Evolutionary conservation across 2,329 filamentous ascomycete species (phyloP).

Genomic region (Phoma sp.): DNA sequence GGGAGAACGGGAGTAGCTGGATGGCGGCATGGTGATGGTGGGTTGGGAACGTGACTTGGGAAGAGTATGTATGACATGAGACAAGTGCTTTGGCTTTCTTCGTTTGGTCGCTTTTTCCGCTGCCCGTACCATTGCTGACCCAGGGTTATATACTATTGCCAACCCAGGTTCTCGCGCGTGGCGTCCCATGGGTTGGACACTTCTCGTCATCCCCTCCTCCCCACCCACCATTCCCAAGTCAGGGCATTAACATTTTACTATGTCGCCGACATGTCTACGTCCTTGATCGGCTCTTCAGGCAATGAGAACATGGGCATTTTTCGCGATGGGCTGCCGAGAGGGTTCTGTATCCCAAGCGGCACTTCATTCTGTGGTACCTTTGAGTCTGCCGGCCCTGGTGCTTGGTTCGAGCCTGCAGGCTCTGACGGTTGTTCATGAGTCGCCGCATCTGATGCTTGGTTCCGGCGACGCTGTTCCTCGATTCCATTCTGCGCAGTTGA

Average conservation of each 20-base stretch:
- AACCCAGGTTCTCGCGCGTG: too few relatives aligned
- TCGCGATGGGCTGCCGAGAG: conserved; percentile 34
- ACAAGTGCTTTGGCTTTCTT: too few relatives aligned
- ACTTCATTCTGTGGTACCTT: neutral
- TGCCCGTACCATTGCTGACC: too few relatives aligned
- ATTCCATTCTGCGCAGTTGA: conserved; percentile 1
- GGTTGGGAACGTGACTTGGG: neutral
- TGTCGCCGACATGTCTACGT: conserved; percentile 44
- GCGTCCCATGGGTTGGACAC: too few relatives aligned
- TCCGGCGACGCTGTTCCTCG: conserved; percentile 12
- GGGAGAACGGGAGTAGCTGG: neutral
- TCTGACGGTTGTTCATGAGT: conserved; percentile 28
- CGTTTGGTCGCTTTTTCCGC: too few relatives aligned
- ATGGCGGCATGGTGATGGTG: neutral
- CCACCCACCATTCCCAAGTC: too few relatives aligned
- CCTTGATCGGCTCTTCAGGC: conserved; percentile 49
- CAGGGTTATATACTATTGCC: too few relatives aligned
- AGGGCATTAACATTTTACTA: conserved; percentile 9
- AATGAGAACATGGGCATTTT: conserved; percentile 53
- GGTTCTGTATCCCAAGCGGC: conserved; percentile 25
- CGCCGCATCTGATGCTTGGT: conserved; percentile 32
- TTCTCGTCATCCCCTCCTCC: too few relatives aligned
- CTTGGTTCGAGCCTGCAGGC: conserved; percentile 6
- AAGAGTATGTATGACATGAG: too few relatives aligned
- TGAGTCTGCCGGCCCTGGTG: neutral